Conservation (phyloP, 352 stramenopile species). For the Phytopythium kandeliae region DNA sequence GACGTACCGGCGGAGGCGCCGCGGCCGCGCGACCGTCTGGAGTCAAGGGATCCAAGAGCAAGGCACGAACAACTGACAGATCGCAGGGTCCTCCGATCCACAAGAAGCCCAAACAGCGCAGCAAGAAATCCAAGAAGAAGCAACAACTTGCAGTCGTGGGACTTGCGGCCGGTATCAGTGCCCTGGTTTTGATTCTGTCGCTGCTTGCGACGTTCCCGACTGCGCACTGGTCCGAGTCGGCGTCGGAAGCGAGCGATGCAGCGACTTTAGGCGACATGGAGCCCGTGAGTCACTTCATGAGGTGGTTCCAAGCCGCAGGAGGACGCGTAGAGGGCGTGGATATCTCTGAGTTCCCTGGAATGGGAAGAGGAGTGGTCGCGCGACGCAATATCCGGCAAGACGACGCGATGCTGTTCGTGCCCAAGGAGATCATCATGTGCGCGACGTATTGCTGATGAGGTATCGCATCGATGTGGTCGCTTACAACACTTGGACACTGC, state of each 20-base stretch:
- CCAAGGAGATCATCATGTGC: conserved; percentile 38
- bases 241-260: background rate
- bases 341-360: conserved; percentile 23
- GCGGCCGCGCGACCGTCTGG: background rate
- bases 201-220: background rate
- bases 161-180: background rate
- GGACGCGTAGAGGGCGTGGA: conserved; percentile 20
- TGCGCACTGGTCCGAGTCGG: background rate
- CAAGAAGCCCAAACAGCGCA: background rate
- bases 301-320: conserved; percentile 35
- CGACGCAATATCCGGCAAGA: conserved; percentile 18
- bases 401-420: conserved; percentile 35
- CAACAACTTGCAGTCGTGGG: background rate
- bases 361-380: conserved; percentile 35
- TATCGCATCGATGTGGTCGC: background rate
- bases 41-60: background rate
- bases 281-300: conserved; percentile 18
- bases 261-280: background rate
- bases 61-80: no score
- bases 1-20: background rate
- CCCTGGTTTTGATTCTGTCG: background rate
- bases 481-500: conserved; percentile 1
- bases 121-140: background rate
- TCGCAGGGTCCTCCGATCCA: background rate
- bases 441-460: background rate